Conservation (phyloP, 176 grass and related monocot genomes). For the Ensete glaucum region DNA sequence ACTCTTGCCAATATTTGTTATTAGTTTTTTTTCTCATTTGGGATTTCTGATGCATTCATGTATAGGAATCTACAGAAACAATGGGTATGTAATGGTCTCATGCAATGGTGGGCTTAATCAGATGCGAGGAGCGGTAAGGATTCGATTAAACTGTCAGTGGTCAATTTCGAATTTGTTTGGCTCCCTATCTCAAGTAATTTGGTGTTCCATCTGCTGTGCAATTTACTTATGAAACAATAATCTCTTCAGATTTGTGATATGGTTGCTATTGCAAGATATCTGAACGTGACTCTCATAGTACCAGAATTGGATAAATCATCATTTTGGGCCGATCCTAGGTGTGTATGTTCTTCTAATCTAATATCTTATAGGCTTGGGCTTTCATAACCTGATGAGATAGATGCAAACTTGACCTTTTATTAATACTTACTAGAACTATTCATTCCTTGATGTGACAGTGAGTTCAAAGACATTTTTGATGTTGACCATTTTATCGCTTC, state of each 20-base stretch:
- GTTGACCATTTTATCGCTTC: constrained; percentile 87
- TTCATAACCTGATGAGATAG: background rate
- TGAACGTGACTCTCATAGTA: constrained; percentile 83
- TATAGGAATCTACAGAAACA: constrained; percentile 74
- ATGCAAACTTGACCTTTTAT: background rate
- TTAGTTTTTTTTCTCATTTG: background rate
- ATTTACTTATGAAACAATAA: background rate
- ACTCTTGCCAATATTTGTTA: background rate
- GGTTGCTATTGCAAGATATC: constrained; percentile 86
- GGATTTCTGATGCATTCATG: background rate
- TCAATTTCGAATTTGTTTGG: background rate
- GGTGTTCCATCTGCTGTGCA: background rate
- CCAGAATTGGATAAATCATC: constrained; percentile 90
- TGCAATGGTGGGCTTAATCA: constrained; percentile 97
- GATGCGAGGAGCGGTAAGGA: constrained; percentile 86
- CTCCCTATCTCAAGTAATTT: background rate
- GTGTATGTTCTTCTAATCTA: background rate
- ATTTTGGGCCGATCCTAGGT: constrained; percentile 91
- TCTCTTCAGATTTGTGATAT: constrained; percentile 82
- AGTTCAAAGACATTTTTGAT: constrained; percentile 96
- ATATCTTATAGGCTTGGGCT: background rate
- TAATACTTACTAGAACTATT: background rate
- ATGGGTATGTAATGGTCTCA: constrained; percentile 84
- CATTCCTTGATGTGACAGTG: constrained; percentile 20
- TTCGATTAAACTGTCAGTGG: background rate